phyloP scores from a whole-genome alignment of 73 alveolate species.

The Diophrys appendiculata region DNA sequence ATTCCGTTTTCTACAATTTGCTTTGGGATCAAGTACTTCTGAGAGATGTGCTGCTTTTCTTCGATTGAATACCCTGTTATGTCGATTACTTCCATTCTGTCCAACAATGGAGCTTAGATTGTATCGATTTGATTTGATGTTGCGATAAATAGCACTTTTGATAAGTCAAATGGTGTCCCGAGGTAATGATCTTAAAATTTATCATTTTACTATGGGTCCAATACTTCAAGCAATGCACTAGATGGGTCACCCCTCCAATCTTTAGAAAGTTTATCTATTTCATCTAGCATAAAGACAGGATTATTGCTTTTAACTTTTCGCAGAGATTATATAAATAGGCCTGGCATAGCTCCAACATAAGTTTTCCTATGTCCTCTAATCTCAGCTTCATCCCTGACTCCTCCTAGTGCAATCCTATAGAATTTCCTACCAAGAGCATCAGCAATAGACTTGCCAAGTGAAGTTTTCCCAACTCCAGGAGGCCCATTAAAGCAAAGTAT shows the following conservation, averaged over 20 bases:
- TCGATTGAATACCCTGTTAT: constrained; percentile 79
- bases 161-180: constrained; percentile 79
- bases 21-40: constrained; percentile 85
- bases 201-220: constrained; percentile 91
- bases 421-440: constrained; percentile 88
- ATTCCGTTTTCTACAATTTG: constrained; percentile 83
- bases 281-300: constrained; percentile 96
- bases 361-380: constrained; percentile 96
- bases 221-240: constrained; percentile 92
- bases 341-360: constrained; percentile 95
- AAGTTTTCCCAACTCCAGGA: constrained; percentile 98
- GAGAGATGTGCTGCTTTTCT: constrained; percentile 89
- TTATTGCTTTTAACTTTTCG: constrained; percentile 78
- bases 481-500: constrained; percentile 93
- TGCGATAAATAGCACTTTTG: constrained; percentile 79
- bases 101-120: constrained; percentile 86
- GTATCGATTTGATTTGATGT: constrained; percentile 86
- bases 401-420: constrained; percentile 93
- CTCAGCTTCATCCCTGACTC: constrained; percentile 94
- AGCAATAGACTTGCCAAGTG: constrained; percentile 94
- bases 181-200: constrained; percentile 89
- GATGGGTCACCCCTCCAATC: constrained; percentile 92
- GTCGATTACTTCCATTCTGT: constrained; percentile 94
- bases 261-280: constrained; percentile 91
- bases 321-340: constrained; percentile 84